phyloP scores from a whole-genome alignment of 495 filamentous ascomycete genomes.

The Daldinia decipiens region DNA sequence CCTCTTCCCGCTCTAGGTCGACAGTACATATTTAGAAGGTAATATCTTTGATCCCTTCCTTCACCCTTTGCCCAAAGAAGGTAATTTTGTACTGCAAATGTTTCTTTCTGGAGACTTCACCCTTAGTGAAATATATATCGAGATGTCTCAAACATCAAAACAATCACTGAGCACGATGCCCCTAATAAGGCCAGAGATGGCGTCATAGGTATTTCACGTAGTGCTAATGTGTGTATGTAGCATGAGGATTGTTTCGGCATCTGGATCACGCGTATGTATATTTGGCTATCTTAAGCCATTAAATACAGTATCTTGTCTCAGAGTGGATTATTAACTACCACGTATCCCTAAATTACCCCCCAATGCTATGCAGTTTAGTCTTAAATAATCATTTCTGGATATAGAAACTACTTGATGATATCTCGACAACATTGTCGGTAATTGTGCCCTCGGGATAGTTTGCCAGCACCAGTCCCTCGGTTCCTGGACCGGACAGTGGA shows the following conservation, averaged over 20 bases:
- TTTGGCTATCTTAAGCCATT: neutral
- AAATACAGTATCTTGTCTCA: conserved; percentile 2
- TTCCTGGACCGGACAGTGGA: neutral
- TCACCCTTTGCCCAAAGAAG: neutral
- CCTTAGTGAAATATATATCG: neutral
- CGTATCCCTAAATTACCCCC: neutral
- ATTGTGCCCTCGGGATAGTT: neutral
- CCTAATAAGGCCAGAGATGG: neutral
- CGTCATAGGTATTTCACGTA: neutral
- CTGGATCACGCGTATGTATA: conserved; percentile 11
- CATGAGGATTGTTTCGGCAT: conserved; percentile 31
- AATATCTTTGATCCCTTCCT: conserved; percentile 15
- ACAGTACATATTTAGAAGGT: conserved; percentile 31
- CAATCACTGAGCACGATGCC: neutral
- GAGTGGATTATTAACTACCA: neutral
- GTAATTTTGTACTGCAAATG: neutral
- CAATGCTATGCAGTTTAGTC: neutral
- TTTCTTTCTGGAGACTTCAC: neutral
- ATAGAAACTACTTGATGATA: neutral
- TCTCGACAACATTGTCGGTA: neutral
- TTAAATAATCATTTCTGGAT: neutral
- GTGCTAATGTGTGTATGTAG: conserved; percentile 2
- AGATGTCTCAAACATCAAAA: conserved; percentile 23
- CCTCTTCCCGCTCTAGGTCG: neutral
- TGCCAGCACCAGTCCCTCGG: neutral